These are phyloP conservation scores for Alternaria solani DNA, from an alignment of 2,329 filamentous ascomycete genomes.

Conservation along the genomic window DNA sequence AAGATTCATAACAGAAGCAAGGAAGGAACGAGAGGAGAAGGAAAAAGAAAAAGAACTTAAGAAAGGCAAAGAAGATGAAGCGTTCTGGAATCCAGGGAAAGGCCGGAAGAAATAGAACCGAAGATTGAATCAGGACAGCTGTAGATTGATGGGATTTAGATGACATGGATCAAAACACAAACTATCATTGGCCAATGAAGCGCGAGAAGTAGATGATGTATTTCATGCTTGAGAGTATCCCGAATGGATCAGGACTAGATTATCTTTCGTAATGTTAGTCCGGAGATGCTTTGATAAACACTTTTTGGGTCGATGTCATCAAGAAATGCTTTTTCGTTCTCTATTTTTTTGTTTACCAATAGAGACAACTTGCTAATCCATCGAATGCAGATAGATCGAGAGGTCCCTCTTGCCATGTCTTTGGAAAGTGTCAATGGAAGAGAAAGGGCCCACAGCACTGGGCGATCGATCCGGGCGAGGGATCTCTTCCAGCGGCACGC, in stretches of 20 bases:
- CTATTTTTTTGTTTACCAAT: no score
- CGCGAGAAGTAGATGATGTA: neutral
- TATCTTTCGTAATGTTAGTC: no score
- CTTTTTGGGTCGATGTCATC: no score
- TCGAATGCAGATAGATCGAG: neutral
- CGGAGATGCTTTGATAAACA: no score
- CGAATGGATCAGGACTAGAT: no score
- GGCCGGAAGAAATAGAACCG: neutral
- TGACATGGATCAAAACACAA: neutral
- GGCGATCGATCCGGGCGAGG: neutral
- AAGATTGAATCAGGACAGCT: no score
- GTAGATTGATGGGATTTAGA: no score
- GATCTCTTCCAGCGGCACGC: constrained; percentile 19
- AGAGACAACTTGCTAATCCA: neutral
- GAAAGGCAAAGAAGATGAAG: neutral
- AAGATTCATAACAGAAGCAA: no score
- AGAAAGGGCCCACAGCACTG: neutral
- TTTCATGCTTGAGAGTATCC: neutral
- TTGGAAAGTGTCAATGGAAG: neutral
- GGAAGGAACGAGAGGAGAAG: no score
- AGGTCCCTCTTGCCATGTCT: neutral
- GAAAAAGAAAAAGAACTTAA: no score
- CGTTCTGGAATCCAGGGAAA: neutral
- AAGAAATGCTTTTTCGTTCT: no score
- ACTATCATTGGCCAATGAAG: neutral